Base-by-base conservation (phyloP, 2,329 filamentous ascomycete species). In the Cladosporium sp. region DNA sequence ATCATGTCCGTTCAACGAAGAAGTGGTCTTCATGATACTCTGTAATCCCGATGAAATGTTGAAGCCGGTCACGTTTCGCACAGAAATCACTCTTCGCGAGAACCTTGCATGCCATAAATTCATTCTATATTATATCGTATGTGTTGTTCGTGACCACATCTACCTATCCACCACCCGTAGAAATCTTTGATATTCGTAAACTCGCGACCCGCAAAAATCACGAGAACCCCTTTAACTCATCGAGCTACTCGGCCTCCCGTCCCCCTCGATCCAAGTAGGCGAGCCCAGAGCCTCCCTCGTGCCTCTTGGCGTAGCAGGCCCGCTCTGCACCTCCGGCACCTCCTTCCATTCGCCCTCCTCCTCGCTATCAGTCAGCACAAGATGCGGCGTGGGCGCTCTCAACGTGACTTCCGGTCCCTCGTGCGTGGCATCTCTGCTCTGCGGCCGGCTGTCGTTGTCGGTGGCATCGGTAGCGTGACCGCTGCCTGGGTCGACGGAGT, bases 301-400 rank as follows among this genome's bases (percentile, higher is more conserved):
- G 0, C 80, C 80, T 28, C 76, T 77, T 0, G 80, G 80, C 12
- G 80, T 81, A 2, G 79, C 77, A 29, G 80, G 79, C 0, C 79
- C 78, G 33, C 79, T 81, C 67, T 80, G 79, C 10, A 78, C 80
- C 44, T 64, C 57, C 29, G 62, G 57, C 28, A 52, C 60, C n/a
- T 61, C 62, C 33, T 66, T 49, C 60, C 63, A 57, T 11, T 66
- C 67, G 37, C 65, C 65, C 3, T 68, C 62, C 2, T 69, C 71
- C 23, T 74, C 71, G 23, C 66, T 49, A 21, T 71, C 56, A 46
- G 55, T 35, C 10, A 59, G 66, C 1, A 61, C 66, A 28, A 31
- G 35, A 35, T 55, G 66, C 71, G 40, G 69, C 8, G 76, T 79
- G 3, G 77, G 75, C 5, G 77, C 76, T 53, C 72, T 72, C 63